Conservation (phyloP, 164 flowering plant genomes). For the Vitis cinerea region DNA sequence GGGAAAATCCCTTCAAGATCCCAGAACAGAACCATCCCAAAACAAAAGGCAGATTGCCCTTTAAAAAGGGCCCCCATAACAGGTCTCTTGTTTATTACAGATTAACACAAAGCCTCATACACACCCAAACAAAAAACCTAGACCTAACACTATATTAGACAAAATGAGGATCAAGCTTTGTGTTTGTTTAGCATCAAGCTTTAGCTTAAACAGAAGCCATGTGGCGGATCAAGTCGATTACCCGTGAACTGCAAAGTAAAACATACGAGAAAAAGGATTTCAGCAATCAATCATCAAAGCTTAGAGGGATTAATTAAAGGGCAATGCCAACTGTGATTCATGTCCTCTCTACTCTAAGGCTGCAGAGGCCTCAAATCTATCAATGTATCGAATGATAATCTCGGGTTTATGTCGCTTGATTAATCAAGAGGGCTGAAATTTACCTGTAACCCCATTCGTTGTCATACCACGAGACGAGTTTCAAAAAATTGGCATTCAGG, state of each 20-base stretch:
- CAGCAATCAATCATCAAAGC: no score
- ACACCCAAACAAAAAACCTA: background rate
- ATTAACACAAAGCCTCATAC: background rate
- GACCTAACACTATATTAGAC: background rate
- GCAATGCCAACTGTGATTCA: no score
- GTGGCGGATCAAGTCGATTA: constrained; percentile 64
- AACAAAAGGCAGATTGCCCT: background rate
- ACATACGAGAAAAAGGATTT: background rate
- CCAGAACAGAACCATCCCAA: background rate
- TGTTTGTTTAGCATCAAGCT: constrained; percentile 11
- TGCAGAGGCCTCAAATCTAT: no score
- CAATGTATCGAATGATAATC: no score
- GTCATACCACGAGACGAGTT: constrained; percentile 93
- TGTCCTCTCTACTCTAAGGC: no score
- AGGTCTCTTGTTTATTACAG: background rate
- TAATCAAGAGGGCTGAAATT: background rate
- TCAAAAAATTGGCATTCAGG: constrained; percentile 70
- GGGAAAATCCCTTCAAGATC: background rate
- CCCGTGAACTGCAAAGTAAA: constrained; percentile 50
- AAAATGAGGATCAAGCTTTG: no score
- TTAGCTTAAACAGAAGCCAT: constrained; percentile 36
- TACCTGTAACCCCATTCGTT: constrained; percentile 96
- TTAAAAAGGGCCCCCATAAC: background rate
- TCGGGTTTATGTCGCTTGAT: no score
- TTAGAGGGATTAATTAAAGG: no score